Base-by-base conservation (phyloP, 2,329 filamentous ascomycete genomes). In the Xylaria arbuscula region DNA sequence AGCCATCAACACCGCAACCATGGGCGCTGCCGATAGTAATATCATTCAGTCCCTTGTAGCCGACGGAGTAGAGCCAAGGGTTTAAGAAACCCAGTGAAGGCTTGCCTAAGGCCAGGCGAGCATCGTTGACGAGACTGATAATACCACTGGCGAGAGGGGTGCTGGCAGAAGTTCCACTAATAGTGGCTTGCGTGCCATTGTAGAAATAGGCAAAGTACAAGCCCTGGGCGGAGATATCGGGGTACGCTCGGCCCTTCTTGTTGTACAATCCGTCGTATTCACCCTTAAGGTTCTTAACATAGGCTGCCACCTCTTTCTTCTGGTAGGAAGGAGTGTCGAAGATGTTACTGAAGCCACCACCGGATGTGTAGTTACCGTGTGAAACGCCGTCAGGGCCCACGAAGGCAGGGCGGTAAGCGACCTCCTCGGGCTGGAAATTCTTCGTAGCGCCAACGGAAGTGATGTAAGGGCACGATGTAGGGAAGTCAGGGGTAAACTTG, bases 101-200 rank as follows among this genome's bases (percentile, higher is more conserved):
- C 74, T 85, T 84, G 8, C 86, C 86, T 11, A 79, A 79, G 0
- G 83, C 79, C 19, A 90, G 76, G 15, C 88, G 80, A 0, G 87
- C 87, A 69, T 90, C 89, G 71, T 92, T 92, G 53, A 91, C 80
- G 4, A 92, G 81, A 1, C 86, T 80, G 45, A 92, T 81, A 65
- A 91, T 82, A 19, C 83, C 86, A 0, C 87, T 83, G 2, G 86
- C 84, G 0, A 87, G 79, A 0, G 89, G 90, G 0, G 85, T 80
- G 0, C 87, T 85, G 13, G 88, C 87, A 9, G 81, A 84, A 0
- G 84, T 87, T 3, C 87, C 87, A 42, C 80, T 81, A 38, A 88
- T 82, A 0, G 75, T 73, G 5, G 76, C 73, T 19, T 77, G 72
- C 0, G 53, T 73, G 4, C 78, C 77, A 48, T 81, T 79, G 72